phyloP scores from a whole-genome alignment of 169 alveolate species.

The Ophryocystis elektroscirrha region DNA sequence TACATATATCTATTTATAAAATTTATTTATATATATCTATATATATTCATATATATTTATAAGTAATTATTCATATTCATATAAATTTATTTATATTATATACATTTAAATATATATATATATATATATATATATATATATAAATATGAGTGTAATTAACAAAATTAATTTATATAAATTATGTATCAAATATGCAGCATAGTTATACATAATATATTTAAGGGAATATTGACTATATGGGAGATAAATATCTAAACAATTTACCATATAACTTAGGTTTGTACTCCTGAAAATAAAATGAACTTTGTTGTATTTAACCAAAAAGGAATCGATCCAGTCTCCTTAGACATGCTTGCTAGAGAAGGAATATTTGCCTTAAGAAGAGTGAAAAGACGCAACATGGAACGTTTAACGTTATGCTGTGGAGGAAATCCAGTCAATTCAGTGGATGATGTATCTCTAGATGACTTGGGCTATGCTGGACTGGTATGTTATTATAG shows the following conservation, averaged over 20 bases:
- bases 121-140: no score
- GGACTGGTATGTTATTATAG: slow-evolving; percentile 25
- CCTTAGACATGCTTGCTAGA: slow-evolving; percentile 87
- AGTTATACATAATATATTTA: no score
- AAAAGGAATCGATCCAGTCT: slow-evolving; percentile 98
- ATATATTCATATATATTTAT: no score
- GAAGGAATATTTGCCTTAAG: slow-evolving; percentile 88
- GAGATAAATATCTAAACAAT: neutral
- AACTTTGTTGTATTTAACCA: slow-evolving; percentile 83
- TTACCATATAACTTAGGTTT: neutral
- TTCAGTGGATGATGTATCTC: slow-evolving; percentile 69
- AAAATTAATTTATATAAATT: no score
- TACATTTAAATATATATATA: no score
- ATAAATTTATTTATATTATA: no score
- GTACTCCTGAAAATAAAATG: slow-evolving; percentile 12
- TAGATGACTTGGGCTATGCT: slow-evolving; percentile 84
- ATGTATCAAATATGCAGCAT: no score
- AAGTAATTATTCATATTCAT: no score
- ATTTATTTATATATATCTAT: no score
- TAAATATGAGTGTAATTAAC: no score
- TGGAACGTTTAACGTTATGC: slow-evolving; percentile 86
- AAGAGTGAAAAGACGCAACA: slow-evolving; percentile 87
- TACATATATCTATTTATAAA: no score
- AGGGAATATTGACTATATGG: no score
- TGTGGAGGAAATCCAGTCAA: slow-evolving; percentile 96